Conservation (phyloP, 352 stramenopile genomes). For the Phytophthora nicotianae region DNA sequence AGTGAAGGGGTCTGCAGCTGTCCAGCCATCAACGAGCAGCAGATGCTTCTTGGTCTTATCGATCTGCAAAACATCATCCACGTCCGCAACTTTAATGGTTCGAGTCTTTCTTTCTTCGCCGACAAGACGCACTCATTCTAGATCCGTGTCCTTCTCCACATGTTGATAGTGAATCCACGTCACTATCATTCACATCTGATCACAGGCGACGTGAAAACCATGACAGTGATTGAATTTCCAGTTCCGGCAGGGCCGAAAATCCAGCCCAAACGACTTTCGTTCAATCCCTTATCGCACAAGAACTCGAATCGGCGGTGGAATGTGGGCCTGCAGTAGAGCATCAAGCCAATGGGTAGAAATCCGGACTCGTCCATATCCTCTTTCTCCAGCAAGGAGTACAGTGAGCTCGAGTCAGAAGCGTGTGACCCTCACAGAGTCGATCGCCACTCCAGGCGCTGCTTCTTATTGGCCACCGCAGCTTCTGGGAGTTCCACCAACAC, state of each 20-base stretch:
- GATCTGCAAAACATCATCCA: background rate
- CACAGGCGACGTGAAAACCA: background rate
- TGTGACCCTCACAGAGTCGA: background rate
- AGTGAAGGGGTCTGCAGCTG: background rate
- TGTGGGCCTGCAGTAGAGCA: background rate
- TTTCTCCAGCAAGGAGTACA: background rate
- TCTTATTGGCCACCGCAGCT: background rate
- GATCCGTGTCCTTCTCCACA: background rate
- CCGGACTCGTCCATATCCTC: background rate
- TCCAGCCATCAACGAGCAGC: constrained; percentile 1
- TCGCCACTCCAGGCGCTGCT: background rate
- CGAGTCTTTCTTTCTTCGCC: background rate
- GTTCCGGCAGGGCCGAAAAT: background rate
- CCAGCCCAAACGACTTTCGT: background rate
- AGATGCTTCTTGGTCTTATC: background rate
- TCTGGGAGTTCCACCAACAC: background rate
- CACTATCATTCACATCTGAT: background rate
- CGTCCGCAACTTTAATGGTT: background rate
- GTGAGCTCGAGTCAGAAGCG: background rate
- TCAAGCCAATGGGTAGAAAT: background rate
- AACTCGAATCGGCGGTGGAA: background rate
- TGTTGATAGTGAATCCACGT: background rate
- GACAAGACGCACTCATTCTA: background rate
- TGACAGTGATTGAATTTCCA: background rate
- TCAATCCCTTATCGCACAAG: background rate